Evolutionary conservation across 2,329 filamentous ascomycete genomes (phyloP).

Genomic region (Alternaria ethzedia): DNA sequence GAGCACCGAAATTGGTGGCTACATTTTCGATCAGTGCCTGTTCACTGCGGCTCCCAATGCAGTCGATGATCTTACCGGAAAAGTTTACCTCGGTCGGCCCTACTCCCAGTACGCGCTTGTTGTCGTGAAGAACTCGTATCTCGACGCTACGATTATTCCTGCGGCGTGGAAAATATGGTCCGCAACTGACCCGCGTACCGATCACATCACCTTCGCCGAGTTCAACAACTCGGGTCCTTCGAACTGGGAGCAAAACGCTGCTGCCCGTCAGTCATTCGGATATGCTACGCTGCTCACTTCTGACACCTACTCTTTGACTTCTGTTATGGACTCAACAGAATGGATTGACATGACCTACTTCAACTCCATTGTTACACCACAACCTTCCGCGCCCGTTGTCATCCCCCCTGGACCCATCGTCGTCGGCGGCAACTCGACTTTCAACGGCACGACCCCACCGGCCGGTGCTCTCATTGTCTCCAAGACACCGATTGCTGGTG

Average conservation of each 20-base stretch:
- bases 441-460: slow-evolving; percentile 44
- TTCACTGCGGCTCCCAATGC: slow-evolving; percentile 50
- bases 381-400: slow-evolving; percentile 20
- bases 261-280: slow-evolving; percentile 45
- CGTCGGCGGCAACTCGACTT: slow-evolving; percentile 28
- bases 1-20: slow-evolving; percentile 48
- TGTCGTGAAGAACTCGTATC: slow-evolving; percentile 56
- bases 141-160: slow-evolving; percentile 62
- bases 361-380: slow-evolving; percentile 46
- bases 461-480: slow-evolving; percentile 49
- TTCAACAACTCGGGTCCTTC: slow-evolving; percentile 62
- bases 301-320: slow-evolving; percentile 42
- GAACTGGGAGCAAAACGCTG: slow-evolving; percentile 46
- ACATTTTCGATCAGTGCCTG: slow-evolving; percentile 60
- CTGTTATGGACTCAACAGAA: slow-evolving; percentile 45
- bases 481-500: slow-evolving; percentile 43
- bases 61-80: slow-evolving; percentile 41
- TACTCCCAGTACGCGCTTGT: slow-evolving; percentile 58
- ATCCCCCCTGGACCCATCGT: slow-evolving; percentile 32
- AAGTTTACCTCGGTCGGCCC: slow-evolving; percentile 58
- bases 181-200: slow-evolving; percentile 54
- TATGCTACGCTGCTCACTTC: slow-evolving; percentile 44
- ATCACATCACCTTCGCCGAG: slow-evolving; percentile 62
- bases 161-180: slow-evolving; percentile 66
- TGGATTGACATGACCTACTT: slow-evolving; percentile 52